phyloP scores from a whole-genome alignment of 192 early-diverging fungal genomes.

The Coemansia sp. region DNA sequence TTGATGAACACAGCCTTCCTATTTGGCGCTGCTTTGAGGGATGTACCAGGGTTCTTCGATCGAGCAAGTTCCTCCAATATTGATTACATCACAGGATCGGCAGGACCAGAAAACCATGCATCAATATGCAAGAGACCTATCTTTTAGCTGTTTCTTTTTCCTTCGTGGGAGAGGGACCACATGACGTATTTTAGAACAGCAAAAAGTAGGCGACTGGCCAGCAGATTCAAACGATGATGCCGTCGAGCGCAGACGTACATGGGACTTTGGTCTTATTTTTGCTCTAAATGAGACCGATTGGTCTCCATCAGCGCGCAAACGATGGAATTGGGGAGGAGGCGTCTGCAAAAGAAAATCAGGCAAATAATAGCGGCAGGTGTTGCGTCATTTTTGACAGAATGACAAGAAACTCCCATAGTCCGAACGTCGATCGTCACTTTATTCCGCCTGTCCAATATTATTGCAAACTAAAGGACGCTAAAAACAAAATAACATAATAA shows the following conservation, averaged over 20 bases:
- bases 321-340: not conserved
- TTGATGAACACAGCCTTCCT: not conserved
- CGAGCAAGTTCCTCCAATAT: not conserved
- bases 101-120: not conserved
- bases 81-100: not conserved
- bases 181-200: not conserved
- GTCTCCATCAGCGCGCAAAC: not conserved
- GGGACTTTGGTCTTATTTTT: not conserved
- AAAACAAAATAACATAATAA: no score
- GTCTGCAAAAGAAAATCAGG: not conserved
- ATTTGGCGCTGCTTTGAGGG: not conserved
- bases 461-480: no score
- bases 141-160: not conserved
- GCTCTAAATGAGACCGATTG: not conserved
- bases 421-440: no score
- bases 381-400: no score
- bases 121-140: not conserved
- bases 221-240: not conserved
- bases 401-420: no score
- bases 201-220: not conserved
- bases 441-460: no score
- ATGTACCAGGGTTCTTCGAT: not conserved
- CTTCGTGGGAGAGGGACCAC: not conserved
- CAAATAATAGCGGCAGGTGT: no score
- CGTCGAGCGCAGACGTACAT: no score